Percentiles rank a stretch among this genome's conserved stretches.
Evolutionary conservation across 495 filamentous ascomycete species (phyloP).

Genomic region (Daldinia bambusicola): DNA sequence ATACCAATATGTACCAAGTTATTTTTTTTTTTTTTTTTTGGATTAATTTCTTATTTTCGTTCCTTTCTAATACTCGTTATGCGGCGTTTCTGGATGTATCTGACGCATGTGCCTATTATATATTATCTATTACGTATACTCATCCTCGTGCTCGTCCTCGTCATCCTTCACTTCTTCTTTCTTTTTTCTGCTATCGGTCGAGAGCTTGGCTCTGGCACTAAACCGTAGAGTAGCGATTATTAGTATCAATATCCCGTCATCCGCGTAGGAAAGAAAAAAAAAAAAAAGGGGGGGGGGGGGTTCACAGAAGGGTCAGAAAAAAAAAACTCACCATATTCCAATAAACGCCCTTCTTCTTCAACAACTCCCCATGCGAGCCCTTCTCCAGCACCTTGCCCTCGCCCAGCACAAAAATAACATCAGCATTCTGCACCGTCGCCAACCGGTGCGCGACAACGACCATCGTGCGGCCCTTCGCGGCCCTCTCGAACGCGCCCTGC

Average conservation of each 20-base stretch:
- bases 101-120: neutral
- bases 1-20: no score
- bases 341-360: constrained; percentile 63
- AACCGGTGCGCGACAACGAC: constrained; percentile 79
- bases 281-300: neutral
- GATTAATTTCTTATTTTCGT: no score
- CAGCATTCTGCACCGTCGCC: constrained; percentile 68
- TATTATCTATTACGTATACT: neutral
- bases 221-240: constrained; percentile 6
- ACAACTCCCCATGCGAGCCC: constrained; percentile 64
- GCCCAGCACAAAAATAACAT: constrained; percentile 68
- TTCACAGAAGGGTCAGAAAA: neutral
- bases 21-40: neutral
- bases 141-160: neutral
- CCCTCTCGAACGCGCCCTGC: constrained; percentile 76
- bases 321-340: constrained; percentile 60
- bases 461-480: constrained; percentile 72
- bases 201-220: constrained; percentile 49
- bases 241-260: neutral
- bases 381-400: constrained; percentile 66
- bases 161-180: neutral
- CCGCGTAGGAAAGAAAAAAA: neutral
- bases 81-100: no score
- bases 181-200: constrained; percentile 29
- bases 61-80: no score